Base-by-base conservation (phyloP, 345 rosid genomes). In the Zanthoxylum bungeanum region DNA sequence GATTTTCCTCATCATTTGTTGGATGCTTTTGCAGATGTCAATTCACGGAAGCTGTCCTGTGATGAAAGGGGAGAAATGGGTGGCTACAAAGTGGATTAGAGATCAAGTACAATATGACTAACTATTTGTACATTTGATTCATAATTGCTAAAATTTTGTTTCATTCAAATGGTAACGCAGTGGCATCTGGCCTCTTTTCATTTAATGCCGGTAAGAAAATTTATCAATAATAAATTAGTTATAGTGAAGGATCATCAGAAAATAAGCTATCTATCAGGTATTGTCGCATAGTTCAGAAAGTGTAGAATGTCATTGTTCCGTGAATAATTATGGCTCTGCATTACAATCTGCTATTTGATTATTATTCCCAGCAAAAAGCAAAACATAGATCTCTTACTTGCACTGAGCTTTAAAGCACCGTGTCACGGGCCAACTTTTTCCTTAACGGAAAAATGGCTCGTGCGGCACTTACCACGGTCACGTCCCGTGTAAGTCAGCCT, bases 11-110 rank as follows among this genome's bases (percentile, higher is more conserved):
- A n/a, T 21, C 3, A 33, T 53, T 63, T 65, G 47, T 62, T 51
- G 16, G 33, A 36, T 70, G 57, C 34, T 74, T 76, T 67, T 73
- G 82, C 84, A 89, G 97, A 83, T 89, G 69, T 92, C 97, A 9
- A 87, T 92, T 73, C 97, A 92, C 50, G 97, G 97, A 67, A 92
- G 97, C 78, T 92, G 96, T 68, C 89, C 96, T 0, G 96, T 92
- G 51, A 78, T 77, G 68, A 81, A 75, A 67, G 97, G 97, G 66
- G 86, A 92, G 85, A 92, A 92, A 79, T 92, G 97, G 97, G 96
- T 89, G 60, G 97, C 92, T 1, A 81, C 97, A 46, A 92, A 92
- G 81, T 92, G 96, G 97, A 86, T 92, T 72, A 86, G 97, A 81
- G 90, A 92, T 68, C 89, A 78, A 85, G 80, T 58, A 42, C 75